Percentiles rank a stretch among this genome's conserved stretches.
These are phyloP conservation scores for Saturnispora dispora DNA, from an alignment of 805 yeast genomes.

Conservation along the genomic window DNA sequence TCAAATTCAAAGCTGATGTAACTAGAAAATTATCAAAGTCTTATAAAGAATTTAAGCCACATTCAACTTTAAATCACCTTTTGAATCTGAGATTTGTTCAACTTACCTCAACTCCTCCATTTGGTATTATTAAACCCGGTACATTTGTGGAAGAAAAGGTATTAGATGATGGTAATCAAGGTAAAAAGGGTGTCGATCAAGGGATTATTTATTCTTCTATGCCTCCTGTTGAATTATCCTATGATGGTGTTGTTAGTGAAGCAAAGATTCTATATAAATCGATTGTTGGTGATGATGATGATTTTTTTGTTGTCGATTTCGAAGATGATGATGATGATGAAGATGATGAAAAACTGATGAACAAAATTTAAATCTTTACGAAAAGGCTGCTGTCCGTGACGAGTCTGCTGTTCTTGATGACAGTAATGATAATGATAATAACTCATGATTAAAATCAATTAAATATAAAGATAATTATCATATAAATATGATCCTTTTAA, in stretches of 20 bases:
- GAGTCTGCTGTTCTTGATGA: constrained; percentile 10
- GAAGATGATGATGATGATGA: constrained; percentile 78
- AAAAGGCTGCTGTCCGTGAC: constrained; percentile 8
- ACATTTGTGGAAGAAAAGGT: constrained; percentile 25
- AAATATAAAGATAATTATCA: too few relatives aligned
- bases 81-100: constrained; percentile 57
- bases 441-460: background rate
- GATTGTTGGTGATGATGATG: constrained; percentile 90
- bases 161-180: background rate
- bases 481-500: background rate
- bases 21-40: constrained; percentile 83
- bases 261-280: constrained; percentile 64
- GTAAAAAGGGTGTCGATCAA: constrained; percentile 34
- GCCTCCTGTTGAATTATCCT: constrained; percentile 81
- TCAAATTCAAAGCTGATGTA: constrained; percentile 9
- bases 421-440: constrained; percentile 2
- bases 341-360: constrained; percentile 2
- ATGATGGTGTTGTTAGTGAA: constrained; percentile 83
- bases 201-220: constrained; percentile 43
- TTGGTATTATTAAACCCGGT: constrained; percentile 39
- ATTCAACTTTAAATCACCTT: constrained; percentile 39
- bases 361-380: background rate
- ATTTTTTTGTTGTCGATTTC: constrained; percentile 91
- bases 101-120: constrained; percentile 45
- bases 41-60: constrained; percentile 75